phyloP scores from a whole-genome alignment of 2,329 filamentous ascomycete species.

The Verticillium nonalfalfae region DNA sequence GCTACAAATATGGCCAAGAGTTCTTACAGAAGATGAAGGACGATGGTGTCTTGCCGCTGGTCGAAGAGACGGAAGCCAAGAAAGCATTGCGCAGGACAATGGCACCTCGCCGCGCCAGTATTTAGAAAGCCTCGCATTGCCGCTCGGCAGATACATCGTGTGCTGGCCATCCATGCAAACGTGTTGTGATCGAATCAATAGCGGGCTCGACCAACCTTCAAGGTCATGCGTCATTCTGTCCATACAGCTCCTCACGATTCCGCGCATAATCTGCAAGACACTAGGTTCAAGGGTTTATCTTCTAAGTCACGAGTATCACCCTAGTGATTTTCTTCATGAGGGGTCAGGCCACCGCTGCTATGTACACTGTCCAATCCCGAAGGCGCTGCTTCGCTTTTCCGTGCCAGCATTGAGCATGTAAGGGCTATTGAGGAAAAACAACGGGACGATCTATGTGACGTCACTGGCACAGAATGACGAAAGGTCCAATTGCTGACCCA shows the following conservation, averaged over 20 bases:
- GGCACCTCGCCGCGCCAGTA: conserved; percentile 73
- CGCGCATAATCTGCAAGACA: neutral
- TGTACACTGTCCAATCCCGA: neutral
- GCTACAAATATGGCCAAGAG: conserved; percentile 78
- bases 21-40: conserved; percentile 72
- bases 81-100: conserved; percentile 70
- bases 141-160: too few relatives aligned
- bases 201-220: neutral
- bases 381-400: neutral
- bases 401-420: neutral
- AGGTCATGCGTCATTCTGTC: neutral
- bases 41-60: conserved; percentile 65
- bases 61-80: conserved; percentile 70
- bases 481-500: neutral
- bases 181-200: too few relatives aligned
- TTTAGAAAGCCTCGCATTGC: conserved; percentile 32
- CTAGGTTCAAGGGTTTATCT: neutral
- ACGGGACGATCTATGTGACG: neutral
- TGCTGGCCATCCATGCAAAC: too few relatives aligned
- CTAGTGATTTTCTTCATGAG: too few relatives aligned
- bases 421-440: neutral
- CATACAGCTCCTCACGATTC: neutral
- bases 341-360: neutral
- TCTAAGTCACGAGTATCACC: too few relatives aligned
- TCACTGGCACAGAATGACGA: neutral